Evolutionary conservation across 805 yeast species (phyloP).

Genomic region (Teunomyces barrocoloradensis): DNA sequence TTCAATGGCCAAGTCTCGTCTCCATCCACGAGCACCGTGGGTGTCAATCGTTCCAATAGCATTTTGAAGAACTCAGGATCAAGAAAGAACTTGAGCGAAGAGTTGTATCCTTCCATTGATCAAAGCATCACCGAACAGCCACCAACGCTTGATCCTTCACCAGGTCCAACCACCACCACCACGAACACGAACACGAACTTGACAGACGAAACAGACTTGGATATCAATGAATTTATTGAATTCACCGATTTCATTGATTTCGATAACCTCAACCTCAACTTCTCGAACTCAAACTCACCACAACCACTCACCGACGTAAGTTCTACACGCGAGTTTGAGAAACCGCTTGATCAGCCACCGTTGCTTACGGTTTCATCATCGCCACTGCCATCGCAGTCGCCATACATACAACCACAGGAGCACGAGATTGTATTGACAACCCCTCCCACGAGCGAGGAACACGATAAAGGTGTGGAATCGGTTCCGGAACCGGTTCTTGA

Average conservation of each 20-base stretch:
- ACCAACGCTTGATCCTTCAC: not conserved
- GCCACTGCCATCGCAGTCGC: conserved; percentile 1
- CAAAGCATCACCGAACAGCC: not conserved
- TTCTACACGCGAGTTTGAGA: not conserved
- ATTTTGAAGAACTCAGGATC: conserved; percentile 37
- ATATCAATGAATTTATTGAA: conserved; percentile 34
- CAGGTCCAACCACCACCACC: no score
- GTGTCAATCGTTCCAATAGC: conserved; percentile 33
- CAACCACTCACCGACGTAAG: not conserved
- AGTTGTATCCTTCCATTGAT: conserved; percentile 9
- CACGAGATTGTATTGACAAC: not conserved
- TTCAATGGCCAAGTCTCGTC: conserved; percentile 15
- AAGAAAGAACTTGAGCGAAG: conserved; percentile 15
- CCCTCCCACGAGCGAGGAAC: conserved; percentile 1
- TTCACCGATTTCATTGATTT: conserved; percentile 41
- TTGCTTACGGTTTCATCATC: not conserved
- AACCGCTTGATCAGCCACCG: not conserved
- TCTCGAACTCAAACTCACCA: conserved; percentile 18
- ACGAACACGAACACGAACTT: no score
- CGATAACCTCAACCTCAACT: conserved; percentile 31
- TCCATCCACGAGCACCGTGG: conserved; percentile 14
- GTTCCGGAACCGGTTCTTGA: not conserved
- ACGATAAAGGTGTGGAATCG: not conserved
- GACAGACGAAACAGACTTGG: conserved; percentile 1
- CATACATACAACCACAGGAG: not conserved